phyloP scores from a whole-genome alignment of 2,329 filamentous ascomycete species.

The Paraconiothyrium sp. region DNA sequence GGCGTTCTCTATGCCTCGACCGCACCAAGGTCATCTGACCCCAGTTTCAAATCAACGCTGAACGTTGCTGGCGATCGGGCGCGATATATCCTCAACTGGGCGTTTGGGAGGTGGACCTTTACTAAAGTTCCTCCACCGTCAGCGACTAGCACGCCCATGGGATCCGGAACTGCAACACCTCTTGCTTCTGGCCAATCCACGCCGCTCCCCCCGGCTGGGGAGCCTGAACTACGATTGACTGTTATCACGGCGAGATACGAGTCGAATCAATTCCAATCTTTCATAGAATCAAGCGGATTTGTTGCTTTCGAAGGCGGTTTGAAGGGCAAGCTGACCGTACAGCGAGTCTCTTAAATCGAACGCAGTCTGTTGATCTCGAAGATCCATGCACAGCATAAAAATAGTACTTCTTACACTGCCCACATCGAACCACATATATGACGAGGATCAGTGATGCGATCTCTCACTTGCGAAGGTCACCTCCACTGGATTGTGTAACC shows the following conservation, averaged over 20 bases:
- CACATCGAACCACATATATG: no score
- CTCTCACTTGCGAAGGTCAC: no score
- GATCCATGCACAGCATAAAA: background rate
- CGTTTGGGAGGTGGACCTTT: slow-evolving; percentile 94
- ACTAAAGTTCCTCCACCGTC: slow-evolving; percentile 63
- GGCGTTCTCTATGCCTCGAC: slow-evolving; percentile 64
- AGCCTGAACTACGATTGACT: slow-evolving; percentile 73
- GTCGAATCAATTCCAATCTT: slow-evolving; percentile 80
- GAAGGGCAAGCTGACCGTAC: slow-evolving; percentile 33
- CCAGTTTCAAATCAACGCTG: slow-evolving; percentile 39
- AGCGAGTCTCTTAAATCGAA: slow-evolving; percentile 24
- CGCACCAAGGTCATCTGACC: slow-evolving; percentile 58
- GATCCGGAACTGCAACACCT: slow-evolving; percentile 33
- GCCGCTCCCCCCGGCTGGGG: slow-evolving; percentile 57
- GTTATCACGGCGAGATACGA: slow-evolving; percentile 78
- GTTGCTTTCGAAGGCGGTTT: slow-evolving; percentile 37
- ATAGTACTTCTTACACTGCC: no score
- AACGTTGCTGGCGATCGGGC: slow-evolving; percentile 51
- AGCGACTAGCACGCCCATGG: slow-evolving; percentile 28
- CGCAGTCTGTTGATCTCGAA: background rate
- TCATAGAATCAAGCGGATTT: slow-evolving; percentile 67
- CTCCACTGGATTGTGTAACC: no score
- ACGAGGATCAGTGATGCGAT: no score
- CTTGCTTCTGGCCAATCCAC: slow-evolving; percentile 33
- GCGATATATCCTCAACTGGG: slow-evolving; percentile 96